phyloP scores from a whole-genome alignment of 306 rosid genomes.

The Glycine tomentella region DNA sequence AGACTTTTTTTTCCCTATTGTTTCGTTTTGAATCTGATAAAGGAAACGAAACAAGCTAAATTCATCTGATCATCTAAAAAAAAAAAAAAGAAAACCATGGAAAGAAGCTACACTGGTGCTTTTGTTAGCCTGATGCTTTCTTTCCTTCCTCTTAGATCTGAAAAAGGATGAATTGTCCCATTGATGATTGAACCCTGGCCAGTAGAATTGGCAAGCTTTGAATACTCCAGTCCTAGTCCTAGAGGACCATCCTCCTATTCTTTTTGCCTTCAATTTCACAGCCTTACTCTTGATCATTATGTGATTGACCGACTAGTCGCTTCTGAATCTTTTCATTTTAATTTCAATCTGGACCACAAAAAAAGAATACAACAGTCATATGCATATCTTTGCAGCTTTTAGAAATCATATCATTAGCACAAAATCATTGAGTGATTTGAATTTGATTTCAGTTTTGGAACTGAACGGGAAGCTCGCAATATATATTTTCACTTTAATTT shows the following conservation, averaged over 20 bases:
- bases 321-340: constrained; percentile 42
- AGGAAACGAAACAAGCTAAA: not conserved
- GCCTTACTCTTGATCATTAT: constrained; percentile 12
- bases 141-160: not conserved
- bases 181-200: too few species aligned
- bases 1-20: too few species aligned
- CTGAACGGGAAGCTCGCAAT: constrained; percentile 23
- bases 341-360: constrained; percentile 46
- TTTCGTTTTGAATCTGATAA: too few species aligned
- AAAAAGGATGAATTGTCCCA: not conserved
- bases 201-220: not conserved
- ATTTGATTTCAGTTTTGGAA: constrained; percentile 37
- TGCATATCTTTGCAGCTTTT: not conserved
- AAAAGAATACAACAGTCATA: constrained; percentile 4
- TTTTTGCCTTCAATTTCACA: not conserved
- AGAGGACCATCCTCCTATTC: not conserved
- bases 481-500: not conserved
- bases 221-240: not conserved
- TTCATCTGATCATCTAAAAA: too few species aligned
- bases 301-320: constrained; percentile 36
- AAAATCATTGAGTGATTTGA: not conserved
- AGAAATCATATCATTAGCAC: constrained; percentile 12
- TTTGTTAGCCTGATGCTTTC: not conserved
- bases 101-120: not conserved
- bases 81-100: not conserved